These are phyloP conservation scores for Eucalyptus polybractea DNA, from an alignment of 345 rosid species.

Conservation along the genomic window DNA sequence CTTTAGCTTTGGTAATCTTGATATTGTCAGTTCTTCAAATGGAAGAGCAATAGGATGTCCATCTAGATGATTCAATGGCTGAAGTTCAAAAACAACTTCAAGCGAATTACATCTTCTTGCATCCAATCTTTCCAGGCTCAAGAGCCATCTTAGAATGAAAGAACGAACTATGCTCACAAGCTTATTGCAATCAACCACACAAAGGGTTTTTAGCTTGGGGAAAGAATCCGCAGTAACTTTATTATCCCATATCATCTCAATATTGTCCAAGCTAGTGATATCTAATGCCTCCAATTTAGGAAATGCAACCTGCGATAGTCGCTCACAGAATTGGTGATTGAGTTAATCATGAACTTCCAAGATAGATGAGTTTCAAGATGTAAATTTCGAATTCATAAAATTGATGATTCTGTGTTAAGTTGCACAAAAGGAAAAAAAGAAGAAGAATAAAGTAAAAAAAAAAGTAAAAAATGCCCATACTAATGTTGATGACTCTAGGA, in stretches of 20 bases:
- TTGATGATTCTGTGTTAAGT: accelerated
- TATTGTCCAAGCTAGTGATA: accelerated
- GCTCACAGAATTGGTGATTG: accelerated
- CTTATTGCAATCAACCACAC: accelerated
- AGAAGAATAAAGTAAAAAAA: no score
- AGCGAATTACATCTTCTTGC: background rate
- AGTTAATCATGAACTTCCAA: background rate
- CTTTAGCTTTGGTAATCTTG: background rate
- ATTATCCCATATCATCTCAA: background rate
- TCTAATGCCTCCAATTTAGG: accelerated
- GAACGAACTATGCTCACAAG: accelerated
- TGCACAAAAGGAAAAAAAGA: no score
- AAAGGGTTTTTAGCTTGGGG: accelerated
- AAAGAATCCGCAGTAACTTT: accelerated
- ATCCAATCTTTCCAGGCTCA: background rate
- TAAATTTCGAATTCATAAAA: accelerated
- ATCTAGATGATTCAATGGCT: background rate
- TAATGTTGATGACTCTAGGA: no score
- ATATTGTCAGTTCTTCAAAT: accelerated
- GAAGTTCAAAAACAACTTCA: background rate
- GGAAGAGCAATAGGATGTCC: background rate
- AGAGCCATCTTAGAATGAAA: background rate
- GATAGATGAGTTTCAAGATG: no score
- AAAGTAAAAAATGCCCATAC: no score
- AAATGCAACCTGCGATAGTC: accelerated